Evolutionary conservation across 2,329 filamentous ascomycete genomes (phyloP).

Genomic region (Hyphodiscus sp.): DNA sequence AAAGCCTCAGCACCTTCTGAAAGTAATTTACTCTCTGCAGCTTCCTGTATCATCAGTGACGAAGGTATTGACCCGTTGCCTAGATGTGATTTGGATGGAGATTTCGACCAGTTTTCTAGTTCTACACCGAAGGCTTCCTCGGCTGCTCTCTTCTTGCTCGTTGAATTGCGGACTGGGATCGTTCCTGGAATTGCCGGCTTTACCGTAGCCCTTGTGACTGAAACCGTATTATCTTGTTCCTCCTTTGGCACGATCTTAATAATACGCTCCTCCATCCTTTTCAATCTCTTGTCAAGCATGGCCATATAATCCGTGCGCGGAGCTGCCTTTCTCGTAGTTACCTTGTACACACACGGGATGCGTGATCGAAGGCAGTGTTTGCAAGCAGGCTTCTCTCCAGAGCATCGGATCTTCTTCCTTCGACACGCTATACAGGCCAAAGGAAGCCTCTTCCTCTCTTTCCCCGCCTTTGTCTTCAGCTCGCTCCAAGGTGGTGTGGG

Average conservation of each 20-base stretch:
- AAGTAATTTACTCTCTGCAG: conserved; percentile 70
- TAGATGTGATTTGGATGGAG: conserved; percentile 43
- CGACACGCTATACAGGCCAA: conserved; percentile 93
- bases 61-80: conserved; percentile 44
- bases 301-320: conserved; percentile 98
- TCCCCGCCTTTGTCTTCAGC: conserved; percentile 85
- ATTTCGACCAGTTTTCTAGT: conserved; percentile 72
- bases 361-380: conserved; percentile 91
- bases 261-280: conserved; percentile 95
- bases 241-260: conserved; percentile 91
- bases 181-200: conserved; percentile 66
- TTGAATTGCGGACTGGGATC: conserved; percentile 44
- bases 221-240: conserved; percentile 58
- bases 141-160: conserved; percentile 69
- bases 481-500: conserved; percentile 68
- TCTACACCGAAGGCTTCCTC: conserved; percentile 84
- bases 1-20: conserved; percentile 77
- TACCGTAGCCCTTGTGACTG: conserved; percentile 73
- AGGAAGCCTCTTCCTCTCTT: conserved; percentile 87
- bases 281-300: conserved; percentile 92
- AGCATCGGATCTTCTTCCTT: conserved; percentile 96
- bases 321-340: conserved; percentile 87
- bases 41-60: conserved; percentile 52
- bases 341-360: conserved; percentile 96
- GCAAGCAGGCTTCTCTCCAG: conserved; percentile 94